Evolutionary conservation across 352 stramenopile genomes (phyloP), one percentile per base, ranked within the genome.

Genomic region (Thalassiosira sp.): DNA sequence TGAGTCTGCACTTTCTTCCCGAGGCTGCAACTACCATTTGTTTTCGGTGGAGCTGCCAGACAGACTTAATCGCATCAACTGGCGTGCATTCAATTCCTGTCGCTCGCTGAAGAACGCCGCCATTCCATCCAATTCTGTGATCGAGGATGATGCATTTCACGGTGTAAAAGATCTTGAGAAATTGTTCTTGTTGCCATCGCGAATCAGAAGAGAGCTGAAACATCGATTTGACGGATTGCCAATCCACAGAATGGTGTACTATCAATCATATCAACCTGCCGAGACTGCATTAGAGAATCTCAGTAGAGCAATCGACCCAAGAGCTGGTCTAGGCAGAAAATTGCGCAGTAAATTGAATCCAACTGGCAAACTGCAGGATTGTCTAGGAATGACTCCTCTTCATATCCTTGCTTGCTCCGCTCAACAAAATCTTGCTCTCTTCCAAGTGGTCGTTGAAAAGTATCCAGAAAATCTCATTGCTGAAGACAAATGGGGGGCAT

Each of bases 401-500:
- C 65, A 74, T 27, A 74, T 74, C 49, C 35, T 74, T 20, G 65
- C 54, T 0, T 74, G 65, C 56, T 67, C 42, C 0, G 60, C 45
- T 0, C 52, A 48, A 24, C 65, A 66, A 15, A 28, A 33, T 31
- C 13, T 67, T 0, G 53, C 58, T 18, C 3, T 74, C 2, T 67
- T 42, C 33, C 35, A 24, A 40, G 18, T 66, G 1, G 0, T 74
- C 7, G 27, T 74, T 16, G 16, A 2, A 25, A 35, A 28, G 3
- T 51, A 66, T 48, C 53, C 53, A 2, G 40, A 59, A 20, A 51
- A 28, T 66, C 65, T 74, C 0, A 25, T 74, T 5, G 40, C 51
- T 1, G 24, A 67, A 35, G 65, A 74, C 33, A 57, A 28, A 59
- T 74, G 65, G 65, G 42, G 53, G 3, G 18, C 0, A 2, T 24